These are phyloP conservation scores for Logfia minima DNA, from an alignment of 129 eudicot species.

Conservation along the genomic window DNA sequence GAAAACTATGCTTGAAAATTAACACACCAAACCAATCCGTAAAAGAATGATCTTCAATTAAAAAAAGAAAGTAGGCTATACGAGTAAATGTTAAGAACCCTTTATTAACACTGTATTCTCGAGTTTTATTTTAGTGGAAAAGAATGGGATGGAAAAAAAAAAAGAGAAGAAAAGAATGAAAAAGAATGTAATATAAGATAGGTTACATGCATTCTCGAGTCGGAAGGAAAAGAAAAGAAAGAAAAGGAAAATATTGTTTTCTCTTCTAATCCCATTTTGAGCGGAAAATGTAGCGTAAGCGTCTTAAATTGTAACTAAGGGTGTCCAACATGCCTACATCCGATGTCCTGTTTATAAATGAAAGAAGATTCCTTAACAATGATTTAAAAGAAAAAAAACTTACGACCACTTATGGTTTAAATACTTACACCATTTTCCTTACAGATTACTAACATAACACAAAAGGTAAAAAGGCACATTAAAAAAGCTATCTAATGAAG, in stretches of 20 bases:
- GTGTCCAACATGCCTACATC: neutral
- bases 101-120: no score
- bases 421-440: neutral
- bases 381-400: neutral
- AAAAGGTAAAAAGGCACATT: conserved; percentile 27
- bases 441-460: neutral
- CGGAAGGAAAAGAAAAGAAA: no score
- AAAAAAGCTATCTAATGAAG: conserved; percentile 12
- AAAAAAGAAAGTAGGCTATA: neutral
- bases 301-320: neutral
- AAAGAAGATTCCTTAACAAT: conserved; percentile 10
- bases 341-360: neutral
- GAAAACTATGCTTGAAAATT: neutral
- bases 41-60: neutral
- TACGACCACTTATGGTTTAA: conserved; percentile 24
- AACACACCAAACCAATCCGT: neutral
- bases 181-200: no score
- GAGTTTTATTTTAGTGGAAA: no score
- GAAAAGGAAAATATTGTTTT: no score
- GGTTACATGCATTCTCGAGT: no score
- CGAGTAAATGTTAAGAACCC: neutral
- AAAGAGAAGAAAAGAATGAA: no score
- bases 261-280: no score
- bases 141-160: no score
- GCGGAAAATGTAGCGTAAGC: no score